Conservation (phyloP, 2,329 filamentous ascomycete genomes). For the Clonostachys rosea region DNA sequence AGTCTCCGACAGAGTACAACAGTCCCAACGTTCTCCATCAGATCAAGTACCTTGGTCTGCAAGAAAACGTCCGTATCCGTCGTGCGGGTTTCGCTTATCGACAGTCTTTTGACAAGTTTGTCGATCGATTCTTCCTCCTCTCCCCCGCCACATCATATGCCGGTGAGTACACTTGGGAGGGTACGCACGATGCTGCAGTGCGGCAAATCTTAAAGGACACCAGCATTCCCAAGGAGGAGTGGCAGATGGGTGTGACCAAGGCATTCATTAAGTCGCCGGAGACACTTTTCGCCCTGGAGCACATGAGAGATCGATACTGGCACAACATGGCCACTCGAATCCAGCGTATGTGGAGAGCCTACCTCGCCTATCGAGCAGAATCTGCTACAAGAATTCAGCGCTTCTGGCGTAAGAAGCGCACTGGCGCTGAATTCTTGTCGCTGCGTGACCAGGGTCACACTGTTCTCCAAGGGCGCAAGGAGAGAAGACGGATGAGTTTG, state of each 20-base stretch:
- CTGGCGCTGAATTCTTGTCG: slow-evolving; percentile 83
- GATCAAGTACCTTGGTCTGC: slow-evolving; percentile 97
- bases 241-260: slow-evolving; percentile 94
- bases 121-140: slow-evolving; percentile 92
- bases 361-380: slow-evolving; percentile 86
- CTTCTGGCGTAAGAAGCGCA: slow-evolving; percentile 91
- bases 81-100: slow-evolving; percentile 95
- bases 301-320: slow-evolving; percentile 98
- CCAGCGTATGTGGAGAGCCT: slow-evolving; percentile 95
- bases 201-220: slow-evolving; percentile 95
- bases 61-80: slow-evolving; percentile 97
- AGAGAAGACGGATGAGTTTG: slow-evolving; percentile 85
- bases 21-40: slow-evolving; percentile 90
- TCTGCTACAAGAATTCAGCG: slow-evolving; percentile 91
- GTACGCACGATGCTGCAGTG: slow-evolving; percentile 80
- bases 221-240: slow-evolving; percentile 90
- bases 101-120: slow-evolving; percentile 96
- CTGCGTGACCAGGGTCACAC: slow-evolving; percentile 84
- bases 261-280: slow-evolving; percentile 98
- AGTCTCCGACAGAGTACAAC: slow-evolving; percentile 91
- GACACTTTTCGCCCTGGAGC: slow-evolving; percentile 91
- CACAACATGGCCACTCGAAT: slow-evolving; percentile 99
- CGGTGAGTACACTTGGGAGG: slow-evolving; percentile 94
- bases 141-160: slow-evolving; percentile 95
- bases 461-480: slow-evolving; percentile 79